Evolutionary conservation across 1,284 basidiomycete genomes (phyloP), one percentile per base, ranked within the genome.

Genomic region (Ceratobasidium sp.): DNA sequence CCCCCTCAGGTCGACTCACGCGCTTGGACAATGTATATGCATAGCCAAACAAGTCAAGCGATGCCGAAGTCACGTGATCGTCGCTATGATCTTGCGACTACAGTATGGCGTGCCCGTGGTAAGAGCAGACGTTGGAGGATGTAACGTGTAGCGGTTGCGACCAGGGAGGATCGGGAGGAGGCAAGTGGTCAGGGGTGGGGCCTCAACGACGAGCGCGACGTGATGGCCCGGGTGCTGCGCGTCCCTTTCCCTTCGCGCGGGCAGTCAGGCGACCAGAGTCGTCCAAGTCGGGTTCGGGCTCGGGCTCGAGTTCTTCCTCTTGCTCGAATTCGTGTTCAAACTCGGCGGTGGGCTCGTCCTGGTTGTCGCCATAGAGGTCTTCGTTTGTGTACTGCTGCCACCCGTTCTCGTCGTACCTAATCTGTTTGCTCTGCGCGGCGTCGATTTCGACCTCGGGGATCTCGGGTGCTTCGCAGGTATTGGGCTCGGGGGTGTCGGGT

Each of bases 361-460:
- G 14, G 52, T 21, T 13, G 47, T 50, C 47, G 47, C 47, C 47
- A 23, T 50, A 50, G n/a, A 50, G 13, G n/a, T 21, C 4, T 18
- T 50, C 47, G 47, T 50, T 50, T 18, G n/a, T 23, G 47, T 50
- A 50, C 47, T 50, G 47, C 47, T 50, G n/a, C 47, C 47, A 50
- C n/a, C 47, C 13, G n/a, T 50, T 23, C n/a, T 18, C 47, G 47
- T 50, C 47, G 9, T 21, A 50, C n/a, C n/a, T 21, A 18, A 50
- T 11, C 47, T 23, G n/a, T 50, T 18, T 23, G 4, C 47, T 18
- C 1, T 9, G 43, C 43, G 9, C 14, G 47, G 47, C 1, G 1
- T 18, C 47, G 47, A n/a, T 1, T 9, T 50, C 47, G 47, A 21
- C 47, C n/a, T 1, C 11, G n/a, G 47, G 47, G n/a, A 23, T 18